Conservation (phyloP, 2,329 filamentous ascomycete genomes). For the Cladosporium sp. region DNA sequence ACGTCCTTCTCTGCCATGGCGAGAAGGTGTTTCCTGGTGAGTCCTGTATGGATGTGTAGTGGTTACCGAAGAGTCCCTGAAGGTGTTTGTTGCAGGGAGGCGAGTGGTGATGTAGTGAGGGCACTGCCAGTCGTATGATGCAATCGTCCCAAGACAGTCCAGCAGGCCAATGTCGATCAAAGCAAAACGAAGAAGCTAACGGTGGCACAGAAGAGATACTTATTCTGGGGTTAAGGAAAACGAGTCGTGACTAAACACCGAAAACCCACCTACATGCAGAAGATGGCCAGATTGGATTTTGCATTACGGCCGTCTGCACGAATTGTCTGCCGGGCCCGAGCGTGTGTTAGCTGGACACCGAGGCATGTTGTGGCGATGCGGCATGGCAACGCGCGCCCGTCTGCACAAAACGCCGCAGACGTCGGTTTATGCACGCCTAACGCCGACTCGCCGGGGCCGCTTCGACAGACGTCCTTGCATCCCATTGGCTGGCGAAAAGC, state of each 20-base stretch:
- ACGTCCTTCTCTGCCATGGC: conserved; percentile 28
- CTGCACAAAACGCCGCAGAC: conserved; percentile 3
- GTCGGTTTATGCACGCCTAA: conserved; percentile 1
- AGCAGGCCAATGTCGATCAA: conserved; percentile 9
- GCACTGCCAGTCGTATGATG: conserved; percentile 3
- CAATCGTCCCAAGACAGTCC: conserved; percentile 6
- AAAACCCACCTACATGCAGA: conserved; percentile 4
- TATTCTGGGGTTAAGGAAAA: conserved; percentile 1
- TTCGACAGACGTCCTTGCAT: neutral
- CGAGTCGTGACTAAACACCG: conserved; percentile 5
- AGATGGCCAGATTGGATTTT: conserved; percentile 4
- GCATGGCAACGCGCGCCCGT: neutral
- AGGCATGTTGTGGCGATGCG: conserved; percentile 7
- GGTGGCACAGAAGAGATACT: conserved; percentile 2
- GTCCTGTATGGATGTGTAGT: neutral
- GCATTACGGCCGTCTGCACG: conserved; percentile 3
- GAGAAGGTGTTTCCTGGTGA: neutral
- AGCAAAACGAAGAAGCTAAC: neutral
- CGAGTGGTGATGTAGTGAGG: neutral
- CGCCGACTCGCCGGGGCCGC: neutral
- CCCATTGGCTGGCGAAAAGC: conserved; percentile 1
- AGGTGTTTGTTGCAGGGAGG: neutral
- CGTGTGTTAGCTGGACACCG: neutral
- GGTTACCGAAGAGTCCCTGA: neutral
- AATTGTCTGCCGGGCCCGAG: conserved; percentile 1